phyloP scores from a whole-genome alignment of 2,329 filamentous ascomycete species.

The Alternaria gansuensis region DNA sequence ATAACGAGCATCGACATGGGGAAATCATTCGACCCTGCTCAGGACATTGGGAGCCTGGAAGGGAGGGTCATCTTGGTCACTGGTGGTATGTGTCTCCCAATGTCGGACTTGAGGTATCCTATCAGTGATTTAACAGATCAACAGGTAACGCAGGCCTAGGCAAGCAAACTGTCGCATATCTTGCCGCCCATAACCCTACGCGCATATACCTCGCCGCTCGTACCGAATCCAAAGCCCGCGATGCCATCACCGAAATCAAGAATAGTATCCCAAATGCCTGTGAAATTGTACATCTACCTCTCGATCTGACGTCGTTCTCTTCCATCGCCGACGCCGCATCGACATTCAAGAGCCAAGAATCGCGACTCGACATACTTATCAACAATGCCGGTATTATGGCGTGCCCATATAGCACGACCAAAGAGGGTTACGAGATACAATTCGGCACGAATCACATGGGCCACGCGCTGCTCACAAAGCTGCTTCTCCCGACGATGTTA shows the following conservation, averaged over 20 bases:
- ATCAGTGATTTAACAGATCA: conserved; percentile 4
- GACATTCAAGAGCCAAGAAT: conserved; percentile 47
- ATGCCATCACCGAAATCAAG: conserved; percentile 55
- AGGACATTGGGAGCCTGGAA: conserved; percentile 35
- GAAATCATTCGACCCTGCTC: conserved; percentile 40
- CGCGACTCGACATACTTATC: conserved; percentile 58
- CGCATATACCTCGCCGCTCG: conserved; percentile 60
- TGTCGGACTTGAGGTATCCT: not conserved
- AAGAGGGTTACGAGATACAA: conserved; percentile 61
- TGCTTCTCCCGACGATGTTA: conserved; percentile 56
- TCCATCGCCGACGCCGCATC: conserved; percentile 52
- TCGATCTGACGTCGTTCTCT: conserved; percentile 57
- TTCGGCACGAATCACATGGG: conserved; percentile 63
- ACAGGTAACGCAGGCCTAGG: conserved; percentile 59
- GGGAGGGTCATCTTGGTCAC: conserved; percentile 51
- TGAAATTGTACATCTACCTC: conserved; percentile 51
- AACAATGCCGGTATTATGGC: conserved; percentile 60
- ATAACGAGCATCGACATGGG: conserved; percentile 25
- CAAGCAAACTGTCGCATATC: conserved; percentile 56
- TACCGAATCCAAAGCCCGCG: conserved; percentile 53
- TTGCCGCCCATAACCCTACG: conserved; percentile 56
- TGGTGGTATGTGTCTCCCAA: conserved; percentile 38
- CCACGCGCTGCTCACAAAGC: conserved; percentile 59
- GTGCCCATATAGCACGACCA: conserved; percentile 50
- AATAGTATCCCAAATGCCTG: conserved; percentile 44